These are phyloP conservation scores for Lasiosphaeriaceae sp. DNA, from an alignment of 495 filamentous ascomycete species.

Conservation along the genomic window DNA sequence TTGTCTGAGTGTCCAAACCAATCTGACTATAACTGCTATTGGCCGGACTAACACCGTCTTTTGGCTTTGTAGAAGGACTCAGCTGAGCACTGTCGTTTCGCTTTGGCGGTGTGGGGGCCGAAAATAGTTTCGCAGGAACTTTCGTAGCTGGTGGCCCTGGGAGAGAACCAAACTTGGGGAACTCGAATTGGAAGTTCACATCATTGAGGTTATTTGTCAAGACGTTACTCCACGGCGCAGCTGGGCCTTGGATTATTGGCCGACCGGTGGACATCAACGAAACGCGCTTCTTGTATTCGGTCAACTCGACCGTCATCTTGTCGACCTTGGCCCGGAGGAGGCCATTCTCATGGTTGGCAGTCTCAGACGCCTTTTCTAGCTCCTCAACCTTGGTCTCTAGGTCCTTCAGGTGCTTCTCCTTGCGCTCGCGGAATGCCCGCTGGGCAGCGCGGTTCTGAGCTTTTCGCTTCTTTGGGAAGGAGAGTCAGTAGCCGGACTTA, in stretches of 20 bases:
- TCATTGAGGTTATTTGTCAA: conserved; percentile 66
- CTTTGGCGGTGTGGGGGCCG: conserved; percentile 17
- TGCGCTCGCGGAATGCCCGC: conserved; percentile 93
- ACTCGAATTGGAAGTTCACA: conserved; percentile 79
- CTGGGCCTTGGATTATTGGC: conserved; percentile 14
- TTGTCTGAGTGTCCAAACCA: conserved; percentile 26
- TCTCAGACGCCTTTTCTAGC: conserved; percentile 81
- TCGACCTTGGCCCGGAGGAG: conserved; percentile 82
- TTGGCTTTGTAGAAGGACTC: conserved; percentile 30
- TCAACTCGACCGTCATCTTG: conserved; percentile 77
- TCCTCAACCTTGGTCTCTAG: conserved; percentile 92
- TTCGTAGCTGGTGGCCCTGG: conserved; percentile 61
- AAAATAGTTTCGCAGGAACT: conserved; percentile 16
- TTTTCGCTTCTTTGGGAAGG: conserved; percentile 79
- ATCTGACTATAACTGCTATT: conserved; percentile 22
- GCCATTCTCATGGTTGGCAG: conserved; percentile 80
- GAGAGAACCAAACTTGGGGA: conserved; percentile 81
- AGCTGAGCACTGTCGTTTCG: conserved; percentile 24
- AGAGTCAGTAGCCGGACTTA: conserved; percentile 39
- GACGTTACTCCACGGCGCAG: conserved; percentile 31
- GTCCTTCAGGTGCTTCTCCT: conserved; percentile 96
- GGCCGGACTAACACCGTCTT: conserved; percentile 23
- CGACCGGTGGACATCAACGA: conserved; percentile 48
- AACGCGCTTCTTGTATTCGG: conserved; percentile 83
- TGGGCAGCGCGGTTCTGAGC: conserved; percentile 97